Base-by-base conservation (phyloP, 805 yeast species). In the Yamadazyma ubonensis region DNA sequence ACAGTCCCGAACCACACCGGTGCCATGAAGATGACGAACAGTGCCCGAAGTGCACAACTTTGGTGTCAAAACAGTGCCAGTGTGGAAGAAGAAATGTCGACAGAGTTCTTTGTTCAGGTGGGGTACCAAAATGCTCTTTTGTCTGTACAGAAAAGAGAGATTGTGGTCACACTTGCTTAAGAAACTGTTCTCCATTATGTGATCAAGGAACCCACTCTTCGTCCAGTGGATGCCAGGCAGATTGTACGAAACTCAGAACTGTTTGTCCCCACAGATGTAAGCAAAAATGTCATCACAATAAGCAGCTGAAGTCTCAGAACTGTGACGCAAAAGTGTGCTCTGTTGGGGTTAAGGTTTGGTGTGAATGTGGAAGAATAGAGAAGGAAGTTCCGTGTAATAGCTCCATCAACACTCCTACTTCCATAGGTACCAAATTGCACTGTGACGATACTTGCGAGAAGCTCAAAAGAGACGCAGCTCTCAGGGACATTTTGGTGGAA, bases 11-110 rank as follows among this genome's bases (percentile, higher is more conserved):
- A 55, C 70, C 73, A 23, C 97, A 89, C 56, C 61, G 68, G 23
- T 89, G 97, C 57, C 97, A 89, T 57, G 80, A 77, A 45, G 68
- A 69, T 30, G 69, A 64, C 5, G 52, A 61, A 2, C 20, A 22
- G 15, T 89, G 97, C 59, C 95, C 95, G 0, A 79, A 78, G 44
- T 89, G 96, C 60, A 85, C 95, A 5, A 46, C 48, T 9, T 44
- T 77, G 5, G 81, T 81, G 2, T 64, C 69, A 20, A 80, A 76
- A 48, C 48, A 46, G 16, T 85, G 95, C 56, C 70, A 73, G 48
- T 85, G 93, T 67, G 86, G 85, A 2, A 66, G 45, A 20, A 57
- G 72, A 46, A 60, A 63, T 4, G 70, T 86, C 7, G 72, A 78
- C 23, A 83, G 84, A 12, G 76, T 84, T 18, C 76, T 76, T 50